Evolutionary conservation across 371 early-diverging fungal genomes (phyloP), one percentile per base, ranked within the genome.

Genomic region (Lichtheimia corymbifera): DNA sequence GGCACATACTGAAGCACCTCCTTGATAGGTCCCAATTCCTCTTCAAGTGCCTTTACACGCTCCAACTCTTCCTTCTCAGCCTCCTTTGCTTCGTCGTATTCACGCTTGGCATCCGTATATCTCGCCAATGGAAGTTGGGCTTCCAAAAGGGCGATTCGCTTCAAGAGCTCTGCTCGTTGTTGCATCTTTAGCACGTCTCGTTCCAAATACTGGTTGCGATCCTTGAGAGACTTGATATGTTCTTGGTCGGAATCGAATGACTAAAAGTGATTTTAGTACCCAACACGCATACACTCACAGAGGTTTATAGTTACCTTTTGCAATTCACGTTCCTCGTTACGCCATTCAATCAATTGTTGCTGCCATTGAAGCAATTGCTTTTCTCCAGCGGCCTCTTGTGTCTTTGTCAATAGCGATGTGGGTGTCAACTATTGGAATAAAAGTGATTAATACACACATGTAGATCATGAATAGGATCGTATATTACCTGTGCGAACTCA

Each of bases 381-480:
- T 22, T 84, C 86, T 4, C 95, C 97, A 12, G 90, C 91, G 0
- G 97, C 96, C 7, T 85, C 72, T 67, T 95, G 93, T 1, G 97
- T 96, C 65, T 90, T 91, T 63, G 77, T 72, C 45, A 97, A 75
- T 15, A 97, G 72, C 50, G 88, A 87, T 12, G 85, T 66, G 4
- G 95, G 86, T 4, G 85, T 74, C 83, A 97, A 83, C 84, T 92
- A 68, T 1, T 22, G 15, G 18, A 52, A 50, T n/a, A 58, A 28
- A n/a, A 28, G 43, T 11, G 20, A 47, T 22, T 12, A 51, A 27
- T 20, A 55, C 14, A 6, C 27, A 11, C 14, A 20, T 45, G 27
- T 2, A 9, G 17, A 51, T 9, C 13, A 44, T 5, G 11, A 20
- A 41, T 3, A 5, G 5, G 35, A 35, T 35, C 11, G 4, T 28